Percentiles rank a stretch among this genome's conserved stretches.
Conservation (phyloP, 1,284 basidiomycete species). For the Ceratobasidium papillatum region DNA sequence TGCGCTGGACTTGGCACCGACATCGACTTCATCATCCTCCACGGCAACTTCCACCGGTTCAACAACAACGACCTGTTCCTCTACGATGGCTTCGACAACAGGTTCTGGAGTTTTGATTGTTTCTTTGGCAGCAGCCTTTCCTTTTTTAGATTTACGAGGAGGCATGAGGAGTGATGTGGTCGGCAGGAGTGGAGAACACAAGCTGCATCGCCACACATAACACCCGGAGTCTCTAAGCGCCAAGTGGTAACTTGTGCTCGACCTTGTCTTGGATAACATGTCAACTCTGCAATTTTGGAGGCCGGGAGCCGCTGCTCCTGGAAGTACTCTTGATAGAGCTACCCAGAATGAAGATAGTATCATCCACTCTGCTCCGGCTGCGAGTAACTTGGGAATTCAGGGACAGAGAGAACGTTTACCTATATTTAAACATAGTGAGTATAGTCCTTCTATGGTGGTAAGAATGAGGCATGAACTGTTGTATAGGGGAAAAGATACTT, state of each 20-base stretch:
- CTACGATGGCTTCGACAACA: not conserved
- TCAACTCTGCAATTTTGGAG: slow-evolving; percentile 57
- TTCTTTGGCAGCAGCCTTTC: not conserved
- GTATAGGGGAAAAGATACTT: slow-evolving; percentile 78
- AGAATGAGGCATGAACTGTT: not conserved
- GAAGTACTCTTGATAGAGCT: slow-evolving; percentile 86
- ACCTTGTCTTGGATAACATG: slow-evolving; percentile 15
- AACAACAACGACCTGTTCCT: not conserved
- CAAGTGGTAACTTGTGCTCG: not conserved
- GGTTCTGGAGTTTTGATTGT: not conserved
- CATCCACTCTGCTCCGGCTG: slow-evolving; percentile 69
- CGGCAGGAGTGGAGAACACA: not conserved
- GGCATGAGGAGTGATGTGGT: slow-evolving; percentile 17
- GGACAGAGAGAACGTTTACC: slow-evolving; percentile 82
- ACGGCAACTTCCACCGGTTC: not conserved
- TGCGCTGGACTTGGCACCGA: not conserved
- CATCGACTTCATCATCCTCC: not conserved
- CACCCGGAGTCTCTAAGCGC: not conserved
- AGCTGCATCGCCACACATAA: slow-evolving; percentile 17
- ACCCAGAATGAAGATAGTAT: slow-evolving; percentile 77
- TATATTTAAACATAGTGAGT: slow-evolving; percentile 85
- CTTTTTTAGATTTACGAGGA: not conserved
- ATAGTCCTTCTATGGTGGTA: not conserved
- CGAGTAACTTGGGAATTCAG: slow-evolving; percentile 68
- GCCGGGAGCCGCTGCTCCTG: slow-evolving; percentile 81